These are phyloP conservation scores for Tolypocladium sp. DNA, from an alignment of 2,329 filamentous ascomycete species.

Conservation along the genomic window DNA sequence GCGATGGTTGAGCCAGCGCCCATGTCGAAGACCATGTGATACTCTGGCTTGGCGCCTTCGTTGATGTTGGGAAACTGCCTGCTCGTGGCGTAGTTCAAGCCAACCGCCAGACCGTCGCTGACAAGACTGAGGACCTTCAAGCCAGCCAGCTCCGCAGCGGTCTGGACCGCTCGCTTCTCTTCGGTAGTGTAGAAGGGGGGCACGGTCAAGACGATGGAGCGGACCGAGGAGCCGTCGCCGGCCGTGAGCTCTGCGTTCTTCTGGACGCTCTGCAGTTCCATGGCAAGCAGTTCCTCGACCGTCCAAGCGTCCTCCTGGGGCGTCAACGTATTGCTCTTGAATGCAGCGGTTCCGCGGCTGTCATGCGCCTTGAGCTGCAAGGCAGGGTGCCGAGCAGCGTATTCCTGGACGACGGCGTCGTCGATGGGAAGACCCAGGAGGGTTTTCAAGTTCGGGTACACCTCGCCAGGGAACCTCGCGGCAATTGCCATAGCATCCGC, in stretches of 20 bases:
- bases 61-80: slow-evolving; percentile 80
- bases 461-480: slow-evolving; percentile 81
- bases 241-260: slow-evolving; percentile 80
- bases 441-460: slow-evolving; percentile 89
- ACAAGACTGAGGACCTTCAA: slow-evolving; percentile 78
- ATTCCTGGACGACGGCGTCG: slow-evolving; percentile 56
- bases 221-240: slow-evolving; percentile 63
- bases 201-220: slow-evolving; percentile 79
- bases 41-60: slow-evolving; percentile 77
- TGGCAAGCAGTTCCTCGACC: slow-evolving; percentile 89
- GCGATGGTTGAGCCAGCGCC: slow-evolving; percentile 90
- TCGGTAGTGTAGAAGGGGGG: slow-evolving; percentile 85
- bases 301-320: slow-evolving; percentile 58
- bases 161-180: slow-evolving; percentile 77
- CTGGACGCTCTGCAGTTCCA: slow-evolving; percentile 89
- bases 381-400: slow-evolving; percentile 68
- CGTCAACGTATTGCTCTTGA: slow-evolving; percentile 64
- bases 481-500: slow-evolving; percentile 83
- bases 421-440: slow-evolving; percentile 67
- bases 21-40: slow-evolving; percentile 96
- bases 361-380: slow-evolving; percentile 56
- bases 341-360: slow-evolving; percentile 61
- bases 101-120: slow-evolving; percentile 85
- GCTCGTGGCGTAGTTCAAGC: slow-evolving; percentile 87
- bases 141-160: slow-evolving; percentile 80